A percentile compares a stretch with the other conserved stretches of the same genome.
Conservation (phyloP, 1,284 basidiomycete genomes). For the Peniophora sp. region DNA sequence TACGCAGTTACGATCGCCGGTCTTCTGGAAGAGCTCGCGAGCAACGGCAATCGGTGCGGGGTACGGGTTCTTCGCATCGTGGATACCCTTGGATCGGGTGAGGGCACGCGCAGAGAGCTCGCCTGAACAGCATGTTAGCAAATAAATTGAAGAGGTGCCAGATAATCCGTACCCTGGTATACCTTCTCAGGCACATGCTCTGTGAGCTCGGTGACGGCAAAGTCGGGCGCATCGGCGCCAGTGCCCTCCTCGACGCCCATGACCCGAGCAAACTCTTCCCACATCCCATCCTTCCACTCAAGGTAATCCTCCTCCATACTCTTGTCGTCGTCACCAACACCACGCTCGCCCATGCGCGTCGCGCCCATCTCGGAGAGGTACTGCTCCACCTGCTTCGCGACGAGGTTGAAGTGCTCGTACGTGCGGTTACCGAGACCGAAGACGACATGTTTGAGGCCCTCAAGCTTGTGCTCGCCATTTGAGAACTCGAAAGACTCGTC, state of each 20-base stretch:
- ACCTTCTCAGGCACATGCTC: constrained; percentile 77
- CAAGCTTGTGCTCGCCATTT: constrained; percentile 69
- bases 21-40: constrained; percentile 78
- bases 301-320: constrained; percentile 99
- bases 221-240: constrained; percentile 93
- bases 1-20: constrained; percentile 84
- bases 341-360: constrained; percentile 80
- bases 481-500: constrained; percentile 85
- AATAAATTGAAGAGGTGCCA: background rate
- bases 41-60: constrained; percentile 74
- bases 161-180: constrained; percentile 64
- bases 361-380: constrained; percentile 78
- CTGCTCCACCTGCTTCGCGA: constrained; percentile 76
- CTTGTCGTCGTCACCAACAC: constrained; percentile 98
- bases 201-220: constrained; percentile 75
- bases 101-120: constrained; percentile 88
- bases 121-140: constrained; percentile 32
- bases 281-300: constrained; percentile 98
- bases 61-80: constrained; percentile 97
- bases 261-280: constrained; percentile 75
- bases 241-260: constrained; percentile 94
- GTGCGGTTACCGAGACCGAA: constrained; percentile 95
- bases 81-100: constrained; percentile 86
- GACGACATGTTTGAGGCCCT: constrained; percentile 90
- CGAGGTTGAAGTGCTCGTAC: constrained; percentile 93